phyloP scores from a whole-genome alignment of 1,139 yeast species.

The Yamadazyma triangularis region DNA sequence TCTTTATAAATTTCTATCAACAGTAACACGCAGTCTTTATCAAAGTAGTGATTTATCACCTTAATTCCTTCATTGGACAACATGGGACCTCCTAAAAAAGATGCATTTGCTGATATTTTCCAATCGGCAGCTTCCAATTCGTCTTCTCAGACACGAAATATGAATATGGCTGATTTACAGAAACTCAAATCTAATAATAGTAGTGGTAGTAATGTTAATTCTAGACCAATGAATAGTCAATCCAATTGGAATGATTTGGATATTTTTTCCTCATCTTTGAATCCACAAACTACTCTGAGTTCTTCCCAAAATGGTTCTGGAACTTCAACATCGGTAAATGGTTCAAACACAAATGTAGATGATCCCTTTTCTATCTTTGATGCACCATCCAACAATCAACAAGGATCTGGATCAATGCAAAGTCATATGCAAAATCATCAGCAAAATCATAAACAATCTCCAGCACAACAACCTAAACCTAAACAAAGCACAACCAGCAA shows the following conservation, averaged over 20 bases:
- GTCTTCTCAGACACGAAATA: slow-evolving; percentile 5
- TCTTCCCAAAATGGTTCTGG: neutral
- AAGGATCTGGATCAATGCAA: neutral
- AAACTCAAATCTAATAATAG: slow-evolving; percentile 3
- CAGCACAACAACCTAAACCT: neutral
- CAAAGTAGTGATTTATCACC: too few species aligned
- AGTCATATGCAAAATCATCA: too few species aligned
- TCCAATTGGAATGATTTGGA: slow-evolving; percentile 12
- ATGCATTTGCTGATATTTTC: slow-evolving; percentile 46
- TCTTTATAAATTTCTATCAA: too few species aligned
- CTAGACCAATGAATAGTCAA: slow-evolving; percentile 1
- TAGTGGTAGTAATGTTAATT: too few species aligned
- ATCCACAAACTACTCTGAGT: slow-evolving; percentile 1
- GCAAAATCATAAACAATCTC: too few species aligned
- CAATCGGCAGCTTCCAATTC: slow-evolving; percentile 25
- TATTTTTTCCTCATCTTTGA: slow-evolving; percentile 7
- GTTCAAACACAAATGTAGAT: slow-evolving; percentile 1
- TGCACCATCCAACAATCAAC: slow-evolving; percentile 1
- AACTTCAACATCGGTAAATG: neutral
- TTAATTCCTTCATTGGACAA: too few species aligned
- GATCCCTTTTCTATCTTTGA: slow-evolving; percentile 21
- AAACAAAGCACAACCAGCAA: neutral
- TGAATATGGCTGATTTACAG: slow-evolving; percentile 11
- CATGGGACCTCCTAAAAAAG: slow-evolving; percentile 35
- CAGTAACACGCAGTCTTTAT: too few species aligned